phyloP scores from a whole-genome alignment of 495 filamentous ascomycete genomes.

The Xylaria grammica region DNA sequence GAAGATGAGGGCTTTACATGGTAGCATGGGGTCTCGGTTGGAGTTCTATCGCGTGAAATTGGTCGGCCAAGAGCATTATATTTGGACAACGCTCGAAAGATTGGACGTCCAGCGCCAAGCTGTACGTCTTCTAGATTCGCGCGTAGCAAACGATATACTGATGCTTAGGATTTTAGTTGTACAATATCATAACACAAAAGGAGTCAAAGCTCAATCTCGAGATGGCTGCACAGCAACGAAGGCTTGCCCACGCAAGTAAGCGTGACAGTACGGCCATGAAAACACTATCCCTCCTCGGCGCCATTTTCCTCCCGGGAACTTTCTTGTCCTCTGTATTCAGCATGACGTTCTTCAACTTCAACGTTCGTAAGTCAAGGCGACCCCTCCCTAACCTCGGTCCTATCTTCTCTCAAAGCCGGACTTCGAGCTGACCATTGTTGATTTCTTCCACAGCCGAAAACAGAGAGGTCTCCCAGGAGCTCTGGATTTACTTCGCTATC shows the following conservation, averaged over 20 bases:
- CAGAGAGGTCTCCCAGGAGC: slow-evolving; percentile 42
- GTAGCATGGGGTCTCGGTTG: slow-evolving; percentile 50
- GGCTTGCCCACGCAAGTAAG: slow-evolving; percentile 60
- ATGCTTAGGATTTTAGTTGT: slow-evolving; percentile 40
- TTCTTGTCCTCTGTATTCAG: slow-evolving; percentile 59
- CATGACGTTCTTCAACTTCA: slow-evolving; percentile 64
- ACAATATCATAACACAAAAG: slow-evolving; percentile 64
- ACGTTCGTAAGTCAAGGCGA: slow-evolving; percentile 33
- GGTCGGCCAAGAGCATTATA: slow-evolving; percentile 62
- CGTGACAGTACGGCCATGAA: slow-evolving; percentile 63
- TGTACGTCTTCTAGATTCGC: slow-evolving; percentile 37
- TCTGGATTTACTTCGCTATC: slow-evolving; percentile 63
- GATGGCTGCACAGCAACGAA: slow-evolving; percentile 62
- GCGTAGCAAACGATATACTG: slow-evolving; percentile 8
- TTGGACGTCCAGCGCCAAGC: slow-evolving; percentile 59
- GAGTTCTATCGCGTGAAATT: slow-evolving; percentile 62
- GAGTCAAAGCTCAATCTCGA: slow-evolving; percentile 61
- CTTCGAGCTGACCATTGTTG: slow-evolving; percentile 16
- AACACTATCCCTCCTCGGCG: slow-evolving; percentile 59
- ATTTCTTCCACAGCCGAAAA: slow-evolving; percentile 5
- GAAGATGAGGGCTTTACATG: slow-evolving; percentile 45
- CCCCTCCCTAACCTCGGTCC: background rate
- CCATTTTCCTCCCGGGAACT: slow-evolving; percentile 61
- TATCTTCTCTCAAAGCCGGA: background rate
- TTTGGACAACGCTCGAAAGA: slow-evolving; percentile 58